phyloP scores from a whole-genome alignment of 192 early-diverging fungal genomes.

The Dimargaris xerosporica region DNA sequence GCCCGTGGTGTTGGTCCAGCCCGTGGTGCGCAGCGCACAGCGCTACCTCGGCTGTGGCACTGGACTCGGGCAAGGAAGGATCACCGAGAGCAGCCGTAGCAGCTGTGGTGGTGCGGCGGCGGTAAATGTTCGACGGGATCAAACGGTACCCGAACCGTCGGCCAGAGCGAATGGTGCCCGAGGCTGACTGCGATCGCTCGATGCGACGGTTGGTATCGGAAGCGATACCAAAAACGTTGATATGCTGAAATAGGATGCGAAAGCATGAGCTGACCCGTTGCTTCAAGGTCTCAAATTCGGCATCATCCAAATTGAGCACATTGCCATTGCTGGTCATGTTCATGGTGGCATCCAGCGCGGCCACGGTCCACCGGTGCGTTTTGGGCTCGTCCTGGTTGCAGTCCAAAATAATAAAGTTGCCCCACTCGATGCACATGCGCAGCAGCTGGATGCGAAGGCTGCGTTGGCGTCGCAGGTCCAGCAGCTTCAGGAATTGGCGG shows the following conservation, averaged over 20 bases:
- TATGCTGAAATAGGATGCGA: conserved; percentile 7
- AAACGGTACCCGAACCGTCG: not conserved
- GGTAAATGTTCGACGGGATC: not conserved
- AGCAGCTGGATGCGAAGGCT: conserved; percentile 50
- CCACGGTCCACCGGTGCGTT: conserved; percentile 71
- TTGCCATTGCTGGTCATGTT: conserved; percentile 53
- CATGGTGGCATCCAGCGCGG: conserved; percentile 72
- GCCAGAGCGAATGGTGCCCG: not conserved
- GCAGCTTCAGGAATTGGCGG: conserved; percentile 34
- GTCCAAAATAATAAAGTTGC: conserved; percentile 71
- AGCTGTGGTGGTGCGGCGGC: not conserved
- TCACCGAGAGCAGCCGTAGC: not conserved
- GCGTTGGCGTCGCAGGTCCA: conserved; percentile 38
- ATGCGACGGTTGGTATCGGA: conserved; percentile 10
- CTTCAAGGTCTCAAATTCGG: conserved; percentile 54
- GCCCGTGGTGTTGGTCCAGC: not conserved
- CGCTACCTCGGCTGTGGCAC: not conserved
- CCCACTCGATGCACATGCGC: conserved; percentile 70
- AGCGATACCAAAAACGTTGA: conserved; percentile 11
- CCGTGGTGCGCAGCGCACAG: not conserved
- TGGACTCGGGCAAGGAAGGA: not conserved
- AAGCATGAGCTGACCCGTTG: conserved; percentile 62
- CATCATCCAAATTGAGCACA: conserved; percentile 47
- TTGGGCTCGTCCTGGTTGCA: conserved; percentile 62
- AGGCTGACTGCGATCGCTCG: not conserved